Conservation (phyloP, 371 early-diverging fungal species). For the Apophysomyces ossiformis region DNA sequence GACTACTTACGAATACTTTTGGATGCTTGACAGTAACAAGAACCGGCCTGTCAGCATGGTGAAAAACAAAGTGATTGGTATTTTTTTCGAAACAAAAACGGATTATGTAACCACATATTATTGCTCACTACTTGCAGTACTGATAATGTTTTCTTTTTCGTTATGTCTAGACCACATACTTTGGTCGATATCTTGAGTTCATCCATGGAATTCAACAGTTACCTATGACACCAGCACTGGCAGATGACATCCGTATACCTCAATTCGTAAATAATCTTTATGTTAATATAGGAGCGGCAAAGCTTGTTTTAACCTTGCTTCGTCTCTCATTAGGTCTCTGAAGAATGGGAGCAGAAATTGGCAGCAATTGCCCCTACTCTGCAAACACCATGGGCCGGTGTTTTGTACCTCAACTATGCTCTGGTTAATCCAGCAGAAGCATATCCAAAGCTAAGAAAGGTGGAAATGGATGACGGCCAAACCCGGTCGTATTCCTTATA, state of each 20-base stretch:
- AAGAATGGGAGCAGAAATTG: constrained; percentile 61
- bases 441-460: constrained; percentile 40
- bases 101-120: constrained; percentile 59
- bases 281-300: background rate
- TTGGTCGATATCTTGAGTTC: constrained; percentile 65
- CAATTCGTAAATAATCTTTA: constrained; percentile 45
- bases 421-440: constrained; percentile 48
- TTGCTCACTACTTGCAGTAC: constrained; percentile 9
- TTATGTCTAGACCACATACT: constrained; percentile 59
- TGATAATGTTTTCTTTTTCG: constrained; percentile 8
- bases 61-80: constrained; percentile 70
- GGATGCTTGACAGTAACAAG: constrained; percentile 54
- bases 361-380: constrained; percentile 33
- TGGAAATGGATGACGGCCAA: constrained; percentile 63
- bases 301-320: background rate
- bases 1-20: constrained; percentile 70
- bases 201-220: constrained; percentile 84
- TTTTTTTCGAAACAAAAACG: constrained; percentile 74
- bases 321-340: constrained; percentile 24
- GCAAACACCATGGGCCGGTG: constrained; percentile 58
- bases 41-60: constrained; percentile 56
- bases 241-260: constrained; percentile 48
- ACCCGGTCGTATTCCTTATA: constrained; percentile 63
- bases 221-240: constrained; percentile 75
- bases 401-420: constrained; percentile 61